phyloP scores from a whole-genome alignment of 192 early-diverging fungal species.

The Physocladia obscura region DNA sequence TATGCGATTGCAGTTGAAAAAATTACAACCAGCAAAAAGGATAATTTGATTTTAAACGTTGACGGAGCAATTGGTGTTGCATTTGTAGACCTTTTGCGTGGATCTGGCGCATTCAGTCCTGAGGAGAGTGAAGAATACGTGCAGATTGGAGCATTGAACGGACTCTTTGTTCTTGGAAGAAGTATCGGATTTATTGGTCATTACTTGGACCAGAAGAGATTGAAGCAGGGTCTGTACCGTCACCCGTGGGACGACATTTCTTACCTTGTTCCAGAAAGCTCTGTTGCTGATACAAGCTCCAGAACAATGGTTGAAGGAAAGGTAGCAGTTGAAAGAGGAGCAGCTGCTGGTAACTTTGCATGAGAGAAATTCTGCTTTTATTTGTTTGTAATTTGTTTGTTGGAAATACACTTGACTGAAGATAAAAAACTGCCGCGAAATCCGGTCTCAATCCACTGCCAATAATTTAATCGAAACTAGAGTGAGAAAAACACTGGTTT shows the following conservation, averaged over 20 bases:
- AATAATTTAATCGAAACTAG: too few species aligned
- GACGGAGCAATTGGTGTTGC: conserved; percentile 93
- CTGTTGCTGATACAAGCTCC: neutral
- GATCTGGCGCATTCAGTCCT: conserved; percentile 86
- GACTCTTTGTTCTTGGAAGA: conserved; percentile 93
- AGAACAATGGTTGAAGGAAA: conserved; percentile 37
- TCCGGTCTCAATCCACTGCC: too few species aligned
- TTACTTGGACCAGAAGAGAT: conserved; percentile 94
- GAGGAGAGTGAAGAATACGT: conserved; percentile 97
- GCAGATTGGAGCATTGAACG: conserved; percentile 91
- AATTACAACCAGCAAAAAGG: conserved; percentile 97
- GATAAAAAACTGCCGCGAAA: too few species aligned
- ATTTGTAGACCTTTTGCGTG: conserved; percentile 91
- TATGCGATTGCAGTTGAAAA: conserved; percentile 92
- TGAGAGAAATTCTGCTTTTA: neutral
- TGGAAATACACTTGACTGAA: too few species aligned
- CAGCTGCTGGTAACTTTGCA: neutral
- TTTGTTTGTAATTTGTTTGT: neutral
- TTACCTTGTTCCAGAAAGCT: conserved; percentile 57
- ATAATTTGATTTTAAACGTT: conserved; percentile 77
- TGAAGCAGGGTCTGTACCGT: conserved; percentile 98
- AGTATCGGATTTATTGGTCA: conserved; percentile 97
- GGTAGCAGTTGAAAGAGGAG: conserved; percentile 23
- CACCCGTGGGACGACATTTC: conserved; percentile 98
- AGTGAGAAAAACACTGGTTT: too few species aligned